A percentile compares a stretch with the other conserved stretches of the same genome.
These are phyloP conservation scores for Aspergillus floridensis DNA, from an alignment of 2,329 filamentous ascomycete genomes.

Conservation along the genomic window DNA sequence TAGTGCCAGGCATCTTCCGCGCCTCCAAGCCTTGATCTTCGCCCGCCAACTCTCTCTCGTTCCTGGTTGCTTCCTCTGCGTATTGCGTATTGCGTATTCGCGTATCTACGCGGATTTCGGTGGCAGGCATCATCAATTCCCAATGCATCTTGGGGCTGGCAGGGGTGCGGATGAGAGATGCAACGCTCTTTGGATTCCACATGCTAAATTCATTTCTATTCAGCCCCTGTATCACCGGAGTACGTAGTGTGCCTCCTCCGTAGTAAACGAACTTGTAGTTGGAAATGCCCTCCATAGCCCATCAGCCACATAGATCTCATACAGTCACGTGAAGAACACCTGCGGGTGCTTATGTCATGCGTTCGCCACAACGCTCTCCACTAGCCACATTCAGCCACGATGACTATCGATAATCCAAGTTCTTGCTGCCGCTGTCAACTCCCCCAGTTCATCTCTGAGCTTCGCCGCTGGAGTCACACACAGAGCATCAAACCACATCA, in stretches of 20 bases:
- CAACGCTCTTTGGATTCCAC: too few relatives aligned
- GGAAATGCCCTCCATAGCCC: too few relatives aligned
- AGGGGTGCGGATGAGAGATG: too few relatives aligned
- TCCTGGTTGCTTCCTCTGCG: neutral
- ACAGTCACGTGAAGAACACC: neutral
- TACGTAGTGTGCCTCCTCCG: too few relatives aligned
- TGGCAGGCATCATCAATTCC: neutral
- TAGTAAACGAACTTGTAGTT: too few relatives aligned
- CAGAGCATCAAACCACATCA: neutral
- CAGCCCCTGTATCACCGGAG: too few relatives aligned
- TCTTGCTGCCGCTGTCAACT: neutral
- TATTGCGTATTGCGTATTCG: neutral
- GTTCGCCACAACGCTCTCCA: neutral
- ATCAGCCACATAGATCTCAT: neutral
- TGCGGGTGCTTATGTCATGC: neutral
- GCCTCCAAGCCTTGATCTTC: neutral
- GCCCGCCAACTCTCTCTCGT: neutral
- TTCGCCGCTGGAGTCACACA: neutral
- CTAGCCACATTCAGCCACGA: slow-evolving; percentile 10
- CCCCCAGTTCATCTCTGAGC: slow-evolving; percentile 3
- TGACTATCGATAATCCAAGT: slow-evolving; percentile 16
- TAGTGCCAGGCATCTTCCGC: neutral
- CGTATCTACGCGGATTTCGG: neutral
- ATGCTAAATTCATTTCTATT: too few relatives aligned
- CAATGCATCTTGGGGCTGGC: too few relatives aligned